Evolutionary conservation across 2,329 filamentous ascomycete species (phyloP), one percentile per base, ranked within the genome.

Genomic region (Phyllosticta capitalensis): DNA sequence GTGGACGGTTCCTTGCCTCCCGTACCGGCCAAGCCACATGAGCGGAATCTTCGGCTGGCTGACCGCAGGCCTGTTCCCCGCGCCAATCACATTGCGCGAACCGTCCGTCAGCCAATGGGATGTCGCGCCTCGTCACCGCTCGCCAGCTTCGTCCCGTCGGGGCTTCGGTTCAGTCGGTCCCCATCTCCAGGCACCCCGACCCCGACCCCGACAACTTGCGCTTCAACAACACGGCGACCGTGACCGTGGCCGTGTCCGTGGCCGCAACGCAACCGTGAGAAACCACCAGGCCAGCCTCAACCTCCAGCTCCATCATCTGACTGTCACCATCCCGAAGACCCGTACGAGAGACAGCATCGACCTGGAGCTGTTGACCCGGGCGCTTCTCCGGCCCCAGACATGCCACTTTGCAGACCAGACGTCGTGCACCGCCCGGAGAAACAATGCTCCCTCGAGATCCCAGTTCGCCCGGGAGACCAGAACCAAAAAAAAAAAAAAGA

Each of bases 21-120:
- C 38, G 38, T 45, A 19, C 38, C 38, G 38, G 38, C 17, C 38
- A 38, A 45, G 17, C 38, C 38, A 45, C 17, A n/a, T 45, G 38
- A n/a, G n/a, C 50, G 50, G 50, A 22, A 52, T 21, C 2, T 52
- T 52, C 50, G 50, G 50, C 50, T 22, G 50, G 50, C 50, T 52
- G 19, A n/a, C 50, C 50, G 17, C n/a, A 22, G 5, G 17, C 12
- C 20, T 12, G 50, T 26, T 52, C 50, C 50, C 53, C 52, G 24
- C 33, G 53, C 58, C 45, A 59, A 59, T 59, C 58, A 59, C 45
- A 19, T 33, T 22, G 22, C 7, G 52, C 12, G 56, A 38, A 52
- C 56, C 51, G 54, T 17, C 38, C 5, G 6, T 1, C 17, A 14
- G 14, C 38, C 38, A 45, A 45, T 45, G 38, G 38, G 38, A 45